Base-by-base conservation (phyloP, 352 stramenopile genomes). In the Thalassiosira mediterranea region DNA sequence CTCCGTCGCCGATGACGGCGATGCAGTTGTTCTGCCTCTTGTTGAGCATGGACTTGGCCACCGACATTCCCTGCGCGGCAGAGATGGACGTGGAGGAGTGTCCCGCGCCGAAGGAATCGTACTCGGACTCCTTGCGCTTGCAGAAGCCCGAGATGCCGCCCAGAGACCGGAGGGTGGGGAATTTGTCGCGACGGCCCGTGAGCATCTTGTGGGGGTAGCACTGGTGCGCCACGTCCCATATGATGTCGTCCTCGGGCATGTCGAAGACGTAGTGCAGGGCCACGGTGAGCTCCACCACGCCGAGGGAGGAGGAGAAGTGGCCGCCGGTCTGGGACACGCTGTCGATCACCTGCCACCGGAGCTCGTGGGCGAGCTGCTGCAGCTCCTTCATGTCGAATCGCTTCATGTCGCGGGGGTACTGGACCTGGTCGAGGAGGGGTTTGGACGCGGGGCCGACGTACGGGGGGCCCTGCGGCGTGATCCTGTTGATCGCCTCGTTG, bases 201-300 rank as follows among this genome's bases (percentile, higher is more conserved):
- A 96, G 71, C 66, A 96, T 95, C 79, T 96, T 96, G 81, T 96
- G 93, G 3, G 90, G 87, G 70, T 96, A 96, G 56, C 90, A 95
- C 75, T 96, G 91, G 76, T 96, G 93, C 7, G 81, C 81, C 32
- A 96, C 92, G 72, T 96, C 93, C 93, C 93, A 96, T 37, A 95
- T 91, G 52, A 96, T 96, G 52, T 94, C 88, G 80, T 96, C 93
- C 57, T 95, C 88, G 44, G 93, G 93, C 81, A 94, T 93, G 68
- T 95, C 88, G 79, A 95, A 96, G 25, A 96, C 91, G 69, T 96
- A 94, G 78, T 96, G 93, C 25, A 96, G 69, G 0, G 93, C 93
- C 8, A 95, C 89, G 15, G 93, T 95, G 8, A 96, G 78, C 76
- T 96, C 93, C 7, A 94, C 91, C 0, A 96, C 92, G 19, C 93